Evolutionary conservation across 2,329 filamentous ascomycete species (phyloP).

Genomic region (Rutstroemia sp.): DNA sequence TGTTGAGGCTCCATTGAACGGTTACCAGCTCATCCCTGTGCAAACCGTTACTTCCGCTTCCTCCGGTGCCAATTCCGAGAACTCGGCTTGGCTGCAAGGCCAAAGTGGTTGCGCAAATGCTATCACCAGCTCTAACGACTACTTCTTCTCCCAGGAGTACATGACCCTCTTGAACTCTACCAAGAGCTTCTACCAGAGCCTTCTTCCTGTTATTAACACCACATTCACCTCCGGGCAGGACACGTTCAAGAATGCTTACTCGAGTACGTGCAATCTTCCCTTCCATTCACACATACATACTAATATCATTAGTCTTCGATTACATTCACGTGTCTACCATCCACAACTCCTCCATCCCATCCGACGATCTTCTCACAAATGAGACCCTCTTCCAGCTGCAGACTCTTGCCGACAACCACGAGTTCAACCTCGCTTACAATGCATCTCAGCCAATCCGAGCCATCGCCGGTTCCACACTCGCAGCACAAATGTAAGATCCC

Average conservation of each 20-base stretch:
- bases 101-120: constrained; percentile 48
- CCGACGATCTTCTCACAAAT: constrained; percentile 50
- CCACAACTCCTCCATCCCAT: constrained; percentile 54
- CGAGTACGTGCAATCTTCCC: constrained; percentile 40
- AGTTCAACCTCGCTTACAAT: constrained; percentile 81
- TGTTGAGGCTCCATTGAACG: constrained; percentile 61
- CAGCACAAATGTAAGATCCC: constrained; percentile 38
- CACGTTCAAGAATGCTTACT: constrained; percentile 53
- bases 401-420: constrained; percentile 69
- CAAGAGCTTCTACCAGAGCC: constrained; percentile 49
- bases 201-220: constrained; percentile 48
- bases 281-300: background rate
- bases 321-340: constrained; percentile 52
- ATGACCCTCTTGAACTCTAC: constrained; percentile 39
- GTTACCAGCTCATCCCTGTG: constrained; percentile 80
- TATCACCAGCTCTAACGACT: constrained; percentile 47
- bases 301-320: constrained; percentile 43
- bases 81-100: constrained; percentile 51
- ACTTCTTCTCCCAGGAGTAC: constrained; percentile 43
- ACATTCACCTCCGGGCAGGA: constrained; percentile 40
- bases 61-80: constrained; percentile 49
- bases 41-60: constrained; percentile 46
- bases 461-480: constrained; percentile 50
- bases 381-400: constrained; percentile 55
- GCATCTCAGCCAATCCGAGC: constrained; percentile 56